These are phyloP conservation scores for Poa pratensis DNA, from an alignment of 176 grass and related monocot species.

Conservation along the genomic window DNA sequence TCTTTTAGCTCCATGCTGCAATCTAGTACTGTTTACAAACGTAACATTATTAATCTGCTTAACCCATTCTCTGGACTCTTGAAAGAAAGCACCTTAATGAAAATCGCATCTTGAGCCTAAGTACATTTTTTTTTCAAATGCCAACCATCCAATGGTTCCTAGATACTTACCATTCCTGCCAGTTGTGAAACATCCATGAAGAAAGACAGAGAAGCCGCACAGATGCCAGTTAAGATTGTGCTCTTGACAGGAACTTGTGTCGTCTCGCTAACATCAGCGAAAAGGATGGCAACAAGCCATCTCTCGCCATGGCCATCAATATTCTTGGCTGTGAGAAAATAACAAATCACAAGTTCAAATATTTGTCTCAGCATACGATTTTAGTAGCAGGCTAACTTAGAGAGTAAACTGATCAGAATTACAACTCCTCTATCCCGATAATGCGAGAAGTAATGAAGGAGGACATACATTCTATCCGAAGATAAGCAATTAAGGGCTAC, in stretches of 20 bases:
- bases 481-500: not conserved
- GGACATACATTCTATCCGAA: not conserved
- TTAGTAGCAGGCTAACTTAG: not conserved
- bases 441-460: not conserved
- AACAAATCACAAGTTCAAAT: conserved; percentile 21
- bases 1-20: conserved; percentile 1
- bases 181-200: conserved; percentile 93
- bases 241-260: conserved; percentile 93
- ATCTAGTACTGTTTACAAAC: no score
- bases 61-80: not conserved
- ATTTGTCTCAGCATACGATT: not conserved
- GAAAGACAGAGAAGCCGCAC: conserved; percentile 69
- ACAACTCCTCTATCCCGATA: not conserved
- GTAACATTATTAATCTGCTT: not conserved
- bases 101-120: conserved; percentile 8
- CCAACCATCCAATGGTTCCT: not conserved
- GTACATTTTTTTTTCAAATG: not conserved
- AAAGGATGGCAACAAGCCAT: conserved; percentile 77
- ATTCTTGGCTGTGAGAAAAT: conserved; percentile 70
- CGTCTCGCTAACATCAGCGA: conserved; percentile 64
- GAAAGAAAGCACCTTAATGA: not conserved
- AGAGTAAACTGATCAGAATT: conserved; percentile 4
- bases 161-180: conserved; percentile 76
- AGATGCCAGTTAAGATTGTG: conserved; percentile 80
- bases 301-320: conserved; percentile 89